phyloP scores from a whole-genome alignment of 176 grass and related monocot genomes.

The Oryza longistaminata region DNA sequence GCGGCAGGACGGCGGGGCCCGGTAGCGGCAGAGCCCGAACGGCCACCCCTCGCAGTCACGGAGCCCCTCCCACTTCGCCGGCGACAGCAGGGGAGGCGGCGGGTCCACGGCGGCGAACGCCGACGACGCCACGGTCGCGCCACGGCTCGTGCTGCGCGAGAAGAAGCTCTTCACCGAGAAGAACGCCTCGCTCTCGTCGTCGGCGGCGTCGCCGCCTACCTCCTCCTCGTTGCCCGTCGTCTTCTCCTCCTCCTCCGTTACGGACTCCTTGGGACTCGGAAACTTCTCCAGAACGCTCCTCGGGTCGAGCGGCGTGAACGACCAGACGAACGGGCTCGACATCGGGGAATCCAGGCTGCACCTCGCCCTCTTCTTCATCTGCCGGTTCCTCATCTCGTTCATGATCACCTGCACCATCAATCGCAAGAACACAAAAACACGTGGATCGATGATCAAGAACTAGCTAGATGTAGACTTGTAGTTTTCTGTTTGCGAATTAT shows the following conservation, averaged over 20 bases:
- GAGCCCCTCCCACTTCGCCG: slow-evolving; percentile 54
- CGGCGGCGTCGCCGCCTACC: slow-evolving; percentile 36
- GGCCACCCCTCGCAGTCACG: slow-evolving; percentile 88
- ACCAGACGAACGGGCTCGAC: slow-evolving; percentile 49
- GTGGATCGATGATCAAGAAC: neutral
- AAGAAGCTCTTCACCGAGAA: slow-evolving; percentile 91
- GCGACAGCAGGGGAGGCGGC: slow-evolving; percentile 4
- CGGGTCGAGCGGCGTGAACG: slow-evolving; percentile 43
- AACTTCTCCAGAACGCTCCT: slow-evolving; percentile 36
- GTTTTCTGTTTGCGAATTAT: neutral
- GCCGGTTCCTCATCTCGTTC: slow-evolving; percentile 74
- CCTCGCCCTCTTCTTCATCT: slow-evolving; percentile 53
- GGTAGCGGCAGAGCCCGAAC: slow-evolving; percentile 78
- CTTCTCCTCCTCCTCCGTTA: slow-evolving; percentile 13
- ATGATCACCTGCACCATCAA: slow-evolving; percentile 58
- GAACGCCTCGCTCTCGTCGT: slow-evolving; percentile 77
- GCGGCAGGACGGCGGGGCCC: slow-evolving; percentile 35
- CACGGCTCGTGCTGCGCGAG: slow-evolving; percentile 68
- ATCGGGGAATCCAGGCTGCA: slow-evolving; percentile 37
- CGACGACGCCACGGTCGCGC: slow-evolving; percentile 48
- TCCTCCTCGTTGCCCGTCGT: slow-evolving; percentile 21
- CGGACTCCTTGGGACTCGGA: slow-evolving; percentile 11
- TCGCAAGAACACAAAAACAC: neutral
- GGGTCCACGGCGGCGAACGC: slow-evolving; percentile 32
- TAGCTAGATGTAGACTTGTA: neutral